Evolutionary conservation across 192 early-diverging fungal genomes (phyloP), one percentile per base, ranked within the genome.

Genomic region (Backusella macrospora): DNA sequence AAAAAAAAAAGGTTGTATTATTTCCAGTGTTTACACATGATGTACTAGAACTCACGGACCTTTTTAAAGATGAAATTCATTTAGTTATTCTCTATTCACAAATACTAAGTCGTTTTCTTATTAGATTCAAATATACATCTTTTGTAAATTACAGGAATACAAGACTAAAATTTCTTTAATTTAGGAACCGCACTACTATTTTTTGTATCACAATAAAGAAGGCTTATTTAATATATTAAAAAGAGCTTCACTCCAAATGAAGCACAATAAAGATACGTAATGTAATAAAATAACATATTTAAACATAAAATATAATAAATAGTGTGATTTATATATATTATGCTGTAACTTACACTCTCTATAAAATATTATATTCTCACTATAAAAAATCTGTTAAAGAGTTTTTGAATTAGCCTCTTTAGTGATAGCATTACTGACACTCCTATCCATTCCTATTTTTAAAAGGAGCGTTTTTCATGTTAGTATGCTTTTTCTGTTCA

Each of bases 111-210:
- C 21, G 10, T 23, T 5, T 59, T 13, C 52, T 52, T 52, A n/a
- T 59, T 13, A 59, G 21, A 59, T 34, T 34, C 29, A 34, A 34
- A 34, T 34, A 34, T 34, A 34, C 29, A 34, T 34, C 29, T 34
- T 59, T 59, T 59, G 52, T 10, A 59, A 59, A 23, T 59, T 59
- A 12, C 12, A 59, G 52, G 49, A 26, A 59, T 59, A 59, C 52
- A 59, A 59, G 52, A 59, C 52, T 59, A 59, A 26, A 3, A 10
- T 59, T 26, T 59, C 52, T 23, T 26, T 59, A 59, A 59, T 59
- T 59, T 23, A 59, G 26, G 26, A 59, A 26, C 52, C 52, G 18
- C 52, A 10, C 8, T 18, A 10, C 18, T 59, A 59, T 46, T 14
- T 26, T 59, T 23, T 59, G 52, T 59, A 13, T 59, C 52, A 59